Conservation (phyloP, 768 basidiomycete genomes). For the Coprinellus aureogranulatus region DNA sequence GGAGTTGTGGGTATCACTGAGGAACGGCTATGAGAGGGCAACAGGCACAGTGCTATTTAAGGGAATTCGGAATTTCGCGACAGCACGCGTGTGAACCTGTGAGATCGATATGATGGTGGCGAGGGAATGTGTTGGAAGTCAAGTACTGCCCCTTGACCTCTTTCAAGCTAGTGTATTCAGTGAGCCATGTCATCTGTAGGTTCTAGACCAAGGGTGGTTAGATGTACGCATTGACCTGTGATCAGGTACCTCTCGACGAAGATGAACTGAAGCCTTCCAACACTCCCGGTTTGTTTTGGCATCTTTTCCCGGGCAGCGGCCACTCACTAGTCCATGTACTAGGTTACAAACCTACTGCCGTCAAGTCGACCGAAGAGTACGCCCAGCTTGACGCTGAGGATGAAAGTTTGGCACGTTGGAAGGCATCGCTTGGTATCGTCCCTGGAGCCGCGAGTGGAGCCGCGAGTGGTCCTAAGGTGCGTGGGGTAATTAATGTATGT, state of each 20-base stretch:
- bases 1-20: too few species aligned
- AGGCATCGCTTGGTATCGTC: conserved; percentile 85
- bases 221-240: neutral
- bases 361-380: conserved; percentile 77
- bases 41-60: too few species aligned
- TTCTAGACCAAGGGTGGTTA: conserved; percentile 10
- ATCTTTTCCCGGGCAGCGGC: too few species aligned
- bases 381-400: conserved; percentile 85
- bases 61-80: conserved; percentile 42
- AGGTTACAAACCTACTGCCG: conserved; percentile 74
- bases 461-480: conserved; percentile 63
- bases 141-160: conserved; percentile 12
- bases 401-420: conserved; percentile 94
- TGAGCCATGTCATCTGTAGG: conserved; percentile 51
- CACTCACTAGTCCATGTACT: too few species aligned
- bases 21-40: too few species aligned
- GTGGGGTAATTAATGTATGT: neutral
- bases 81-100: conserved; percentile 66
- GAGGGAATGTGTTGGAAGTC: conserved; percentile 8
- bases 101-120: conserved; percentile 48
- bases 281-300: conserved; percentile 63
- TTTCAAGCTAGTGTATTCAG: conserved; percentile 11
- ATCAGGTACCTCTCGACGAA: conserved; percentile 50
- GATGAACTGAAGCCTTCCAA: conserved; percentile 58
- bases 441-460: conserved; percentile 43